phyloP scores from a whole-genome alignment of 2,329 filamentous ascomycete genomes.

The Fusarium sp. region DNA sequence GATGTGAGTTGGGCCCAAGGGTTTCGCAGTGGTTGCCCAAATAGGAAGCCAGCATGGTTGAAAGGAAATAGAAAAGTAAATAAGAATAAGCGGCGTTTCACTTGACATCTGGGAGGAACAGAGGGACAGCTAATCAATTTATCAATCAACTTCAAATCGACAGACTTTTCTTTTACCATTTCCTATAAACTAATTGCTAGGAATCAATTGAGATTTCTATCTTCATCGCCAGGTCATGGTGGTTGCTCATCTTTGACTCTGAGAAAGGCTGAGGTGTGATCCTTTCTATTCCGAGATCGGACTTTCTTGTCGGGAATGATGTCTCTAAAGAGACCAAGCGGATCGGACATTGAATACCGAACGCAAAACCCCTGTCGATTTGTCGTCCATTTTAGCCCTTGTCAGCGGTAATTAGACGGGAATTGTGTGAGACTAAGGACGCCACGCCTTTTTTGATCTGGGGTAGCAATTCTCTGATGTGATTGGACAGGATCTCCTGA shows the following conservation, averaged over 20 bases:
- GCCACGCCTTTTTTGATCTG: neutral
- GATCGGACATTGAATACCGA: neutral
- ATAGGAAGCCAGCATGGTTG: neutral
- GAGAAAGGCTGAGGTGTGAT: neutral
- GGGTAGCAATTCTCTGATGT: neutral
- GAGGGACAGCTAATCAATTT: too few relatives aligned
- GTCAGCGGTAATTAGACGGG: neutral
- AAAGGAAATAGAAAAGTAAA: neutral
- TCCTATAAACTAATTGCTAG: too few relatives aligned
- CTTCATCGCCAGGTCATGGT: neutral
- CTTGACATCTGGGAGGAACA: too few relatives aligned
- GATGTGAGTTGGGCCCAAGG: neutral
- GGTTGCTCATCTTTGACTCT: neutral
- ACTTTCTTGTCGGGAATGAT: neutral
- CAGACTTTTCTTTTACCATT: too few relatives aligned
- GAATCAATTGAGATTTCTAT: fast-evolving
- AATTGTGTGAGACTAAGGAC: neutral
- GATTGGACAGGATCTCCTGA: neutral
- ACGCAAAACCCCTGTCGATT: neutral
- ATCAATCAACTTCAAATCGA: too few relatives aligned
- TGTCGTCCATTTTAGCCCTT: neutral
- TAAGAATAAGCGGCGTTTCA: neutral
- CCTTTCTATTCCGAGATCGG: neutral
- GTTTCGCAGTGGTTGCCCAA: neutral
- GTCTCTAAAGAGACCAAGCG: neutral